Conservation (phyloP, 257 asterid genomes). For the Solanum infundibuliforme region DNA sequence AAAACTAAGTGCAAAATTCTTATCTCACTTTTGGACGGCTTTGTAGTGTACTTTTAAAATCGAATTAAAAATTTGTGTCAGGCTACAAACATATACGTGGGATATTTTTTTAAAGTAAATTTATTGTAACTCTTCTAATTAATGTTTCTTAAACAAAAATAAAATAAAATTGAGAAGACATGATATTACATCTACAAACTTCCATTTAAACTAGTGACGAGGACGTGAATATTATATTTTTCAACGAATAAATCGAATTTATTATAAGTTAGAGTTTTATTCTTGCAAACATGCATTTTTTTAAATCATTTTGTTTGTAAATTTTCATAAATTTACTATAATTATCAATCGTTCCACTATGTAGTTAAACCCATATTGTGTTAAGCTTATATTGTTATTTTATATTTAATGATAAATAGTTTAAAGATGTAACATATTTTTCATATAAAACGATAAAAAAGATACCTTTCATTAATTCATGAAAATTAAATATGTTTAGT, state of each 20-base stretch:
- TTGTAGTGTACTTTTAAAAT: not conserved
- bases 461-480: not conserved
- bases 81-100: not conserved
- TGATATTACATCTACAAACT: not conserved
- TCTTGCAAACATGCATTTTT: not conserved
- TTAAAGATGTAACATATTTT: not conserved
- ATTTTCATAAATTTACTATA: not conserved
- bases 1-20: not conserved
- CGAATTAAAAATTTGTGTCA: not conserved
- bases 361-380: not conserved
- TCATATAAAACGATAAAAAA: not conserved
- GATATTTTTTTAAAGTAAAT: not conserved
- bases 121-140: not conserved
- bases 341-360: not conserved
- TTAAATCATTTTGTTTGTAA: not conserved
- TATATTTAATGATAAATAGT: not conserved
- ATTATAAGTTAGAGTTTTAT: not conserved
- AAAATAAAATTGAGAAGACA: not conserved
- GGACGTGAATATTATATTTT: not conserved
- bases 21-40: not conserved
- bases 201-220: not conserved
- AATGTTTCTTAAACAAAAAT: not conserved
- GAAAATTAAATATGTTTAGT: not conserved
- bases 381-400: not conserved
- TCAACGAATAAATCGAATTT: not conserved